These are phyloP conservation scores for Colletotrichum salicis DNA, from an alignment of 2,329 filamentous ascomycete genomes.

Conservation along the genomic window DNA sequence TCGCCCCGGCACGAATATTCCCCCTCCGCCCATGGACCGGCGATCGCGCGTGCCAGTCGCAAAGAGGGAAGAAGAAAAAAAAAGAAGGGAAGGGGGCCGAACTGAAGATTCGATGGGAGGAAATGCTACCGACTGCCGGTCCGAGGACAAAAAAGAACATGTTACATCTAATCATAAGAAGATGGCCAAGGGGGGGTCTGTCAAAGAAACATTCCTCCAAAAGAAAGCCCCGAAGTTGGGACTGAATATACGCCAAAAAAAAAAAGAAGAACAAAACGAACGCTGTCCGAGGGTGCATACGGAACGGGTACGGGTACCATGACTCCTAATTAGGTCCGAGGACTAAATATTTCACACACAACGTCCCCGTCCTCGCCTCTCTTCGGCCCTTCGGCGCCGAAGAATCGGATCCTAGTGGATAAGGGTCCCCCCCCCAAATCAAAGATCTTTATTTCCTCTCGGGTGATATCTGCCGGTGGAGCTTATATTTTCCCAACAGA, in stretches of 20 bases:
- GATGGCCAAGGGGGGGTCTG: too few relatives aligned
- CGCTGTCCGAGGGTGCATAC: neutral
- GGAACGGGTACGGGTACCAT: neutral
- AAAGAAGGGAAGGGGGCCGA: neutral
- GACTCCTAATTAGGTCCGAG: neutral
- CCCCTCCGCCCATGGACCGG: conserved; percentile 17
- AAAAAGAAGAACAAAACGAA: neutral
- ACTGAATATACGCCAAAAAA: too few relatives aligned
- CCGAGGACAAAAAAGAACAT: neutral
- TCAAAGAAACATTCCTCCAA: neutral
- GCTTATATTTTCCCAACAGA: neutral
- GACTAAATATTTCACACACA: neutral
- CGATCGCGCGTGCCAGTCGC: conserved; percentile 19
- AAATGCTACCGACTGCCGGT: neutral
- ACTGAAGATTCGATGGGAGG: neutral
- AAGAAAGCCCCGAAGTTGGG: neutral
- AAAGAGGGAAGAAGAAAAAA: neutral
- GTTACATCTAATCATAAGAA: too few relatives aligned
- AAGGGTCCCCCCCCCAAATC: too few relatives aligned
- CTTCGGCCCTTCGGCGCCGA: neutral
- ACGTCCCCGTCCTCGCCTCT: neutral
- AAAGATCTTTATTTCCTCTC: neutral
- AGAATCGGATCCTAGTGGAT: neutral
- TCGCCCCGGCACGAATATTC: neutral
- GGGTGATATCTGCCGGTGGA: neutral